Conservation (phyloP, 164 flowering plant genomes). For the Annona squamosa region DNA sequence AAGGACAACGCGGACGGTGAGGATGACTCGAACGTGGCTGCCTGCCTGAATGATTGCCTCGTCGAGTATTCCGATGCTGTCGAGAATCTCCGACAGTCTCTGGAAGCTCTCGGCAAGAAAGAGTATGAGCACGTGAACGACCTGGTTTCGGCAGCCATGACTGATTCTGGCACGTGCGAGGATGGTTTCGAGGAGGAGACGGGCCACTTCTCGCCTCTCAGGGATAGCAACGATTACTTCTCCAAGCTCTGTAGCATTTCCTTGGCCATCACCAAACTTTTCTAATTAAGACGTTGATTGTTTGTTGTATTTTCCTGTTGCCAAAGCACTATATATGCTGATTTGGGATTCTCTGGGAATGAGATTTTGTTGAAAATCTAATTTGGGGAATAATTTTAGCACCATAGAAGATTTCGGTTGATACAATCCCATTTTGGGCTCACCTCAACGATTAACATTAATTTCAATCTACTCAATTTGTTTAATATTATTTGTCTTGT, state of each 20-base stretch:
- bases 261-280: conserved; percentile 19
- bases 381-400: too few species aligned
- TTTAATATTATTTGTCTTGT: too few species aligned
- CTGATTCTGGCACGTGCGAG: conserved; percentile 23
- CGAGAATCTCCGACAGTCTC: conserved; percentile 14
- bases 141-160: conserved; percentile 20
- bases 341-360: too few species aligned
- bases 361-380: too few species aligned
- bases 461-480: too few species aligned
- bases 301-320: too few species aligned
- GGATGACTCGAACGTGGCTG: neutral
- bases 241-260: conserved; percentile 16
- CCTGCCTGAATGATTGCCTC: conserved; percentile 13
- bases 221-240: conserved; percentile 11
- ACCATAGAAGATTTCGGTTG: too few species aligned
- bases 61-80: conserved; percentile 18
- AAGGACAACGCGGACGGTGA: neutral
- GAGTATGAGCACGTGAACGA: conserved; percentile 6
- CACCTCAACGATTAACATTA: too few species aligned
- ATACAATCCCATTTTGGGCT: too few species aligned
- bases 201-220: conserved; percentile 8
- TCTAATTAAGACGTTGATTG: neutral
- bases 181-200: conserved; percentile 13
- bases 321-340: too few species aligned
- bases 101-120: conserved; percentile 5